Conservation (phyloP, 192 early-diverging fungal species). For the Allomyces javanicus region DNA sequence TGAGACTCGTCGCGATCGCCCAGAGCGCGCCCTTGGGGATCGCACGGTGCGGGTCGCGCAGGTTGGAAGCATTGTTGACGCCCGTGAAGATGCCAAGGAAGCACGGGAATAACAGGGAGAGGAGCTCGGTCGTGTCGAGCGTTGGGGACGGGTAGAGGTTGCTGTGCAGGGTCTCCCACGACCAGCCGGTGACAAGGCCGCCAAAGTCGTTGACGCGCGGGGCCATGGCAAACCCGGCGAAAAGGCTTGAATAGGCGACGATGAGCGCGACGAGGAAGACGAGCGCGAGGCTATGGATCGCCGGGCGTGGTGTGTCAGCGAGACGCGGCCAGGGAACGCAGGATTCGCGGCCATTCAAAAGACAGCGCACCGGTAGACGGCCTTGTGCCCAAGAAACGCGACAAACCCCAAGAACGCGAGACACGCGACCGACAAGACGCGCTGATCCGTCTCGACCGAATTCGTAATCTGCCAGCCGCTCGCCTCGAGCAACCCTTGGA, state of each 20-base stretch:
- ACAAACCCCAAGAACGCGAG: neutral
- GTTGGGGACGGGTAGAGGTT: too few species aligned
- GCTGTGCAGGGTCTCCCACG: too few species aligned
- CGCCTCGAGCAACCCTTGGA: neutral
- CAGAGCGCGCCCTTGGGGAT: constrained; percentile 3
- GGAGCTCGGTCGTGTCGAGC: neutral
- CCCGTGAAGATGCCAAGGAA: constrained; percentile 4
- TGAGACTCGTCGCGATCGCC: neutral
- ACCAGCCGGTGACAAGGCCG: too few species aligned
- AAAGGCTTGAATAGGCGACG: neutral
- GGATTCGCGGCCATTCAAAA: too few species aligned
- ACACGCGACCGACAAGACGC: neutral
- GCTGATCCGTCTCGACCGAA: neutral
- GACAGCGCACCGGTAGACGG: neutral
- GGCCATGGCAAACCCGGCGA: neutral
- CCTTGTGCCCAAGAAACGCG: neutral
- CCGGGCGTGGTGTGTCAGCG: too few species aligned
- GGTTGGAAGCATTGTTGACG: neutral
- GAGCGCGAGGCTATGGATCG: neutral
- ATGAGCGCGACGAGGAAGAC: neutral
- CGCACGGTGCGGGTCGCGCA: neutral
- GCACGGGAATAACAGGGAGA: constrained; percentile 2
- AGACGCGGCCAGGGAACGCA: too few species aligned
- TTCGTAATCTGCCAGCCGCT: neutral
- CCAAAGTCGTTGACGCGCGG: too few species aligned